Percentiles rank a stretch among this genome's conserved stretches.
phyloP scores from a whole-genome alignment of 2,329 filamentous ascomycete genomes.

The Dactylonectria macrodidyma region DNA sequence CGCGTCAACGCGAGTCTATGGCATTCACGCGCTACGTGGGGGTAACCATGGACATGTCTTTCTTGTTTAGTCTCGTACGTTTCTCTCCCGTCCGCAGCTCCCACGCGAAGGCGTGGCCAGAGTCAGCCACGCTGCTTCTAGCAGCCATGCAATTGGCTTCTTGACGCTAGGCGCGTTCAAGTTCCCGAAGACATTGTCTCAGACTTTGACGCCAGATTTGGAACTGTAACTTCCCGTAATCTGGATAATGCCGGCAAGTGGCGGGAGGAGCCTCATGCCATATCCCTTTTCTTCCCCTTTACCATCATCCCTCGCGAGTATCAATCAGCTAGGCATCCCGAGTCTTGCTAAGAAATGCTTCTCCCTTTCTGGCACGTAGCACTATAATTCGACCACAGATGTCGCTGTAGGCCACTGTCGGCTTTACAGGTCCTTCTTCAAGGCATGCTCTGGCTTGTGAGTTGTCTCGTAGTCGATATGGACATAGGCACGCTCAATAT shows the following conservation, averaged over 20 bases:
- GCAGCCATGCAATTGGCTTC: slow-evolving; percentile 17
- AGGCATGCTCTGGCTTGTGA: slow-evolving; percentile 87
- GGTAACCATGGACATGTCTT: slow-evolving; percentile 1
- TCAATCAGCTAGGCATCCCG: background rate
- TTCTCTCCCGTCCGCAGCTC: background rate
- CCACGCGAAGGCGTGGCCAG: background rate
- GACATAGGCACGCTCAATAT: slow-evolving; percentile 94
- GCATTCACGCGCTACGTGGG: background rate
- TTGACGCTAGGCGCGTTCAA: slow-evolving; percentile 15
- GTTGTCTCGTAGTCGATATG: slow-evolving; percentile 98
- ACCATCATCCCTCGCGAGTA: slow-evolving; percentile 1
- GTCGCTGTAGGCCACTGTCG: slow-evolving; percentile 26
- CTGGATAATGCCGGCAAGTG: background rate
- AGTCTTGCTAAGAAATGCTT: background rate
- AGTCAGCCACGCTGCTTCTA: slow-evolving; percentile 1
- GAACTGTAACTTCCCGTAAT: background rate
- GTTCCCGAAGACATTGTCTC: slow-evolving; percentile 28
- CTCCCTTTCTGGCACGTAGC: slow-evolving; percentile 7
- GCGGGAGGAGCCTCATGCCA: background rate
- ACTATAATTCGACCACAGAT: background rate
- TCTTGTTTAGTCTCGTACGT: slow-evolving; percentile 1
- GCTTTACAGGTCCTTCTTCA: slow-evolving; percentile 72
- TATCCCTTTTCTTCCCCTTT: slow-evolving; percentile 18
- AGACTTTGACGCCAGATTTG: slow-evolving; percentile 17
- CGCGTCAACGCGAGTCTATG: background rate